Evolutionary conservation across 495 filamentous ascomycete genomes (phyloP).

Genomic region (Lasiosphaeria hispida): DNA sequence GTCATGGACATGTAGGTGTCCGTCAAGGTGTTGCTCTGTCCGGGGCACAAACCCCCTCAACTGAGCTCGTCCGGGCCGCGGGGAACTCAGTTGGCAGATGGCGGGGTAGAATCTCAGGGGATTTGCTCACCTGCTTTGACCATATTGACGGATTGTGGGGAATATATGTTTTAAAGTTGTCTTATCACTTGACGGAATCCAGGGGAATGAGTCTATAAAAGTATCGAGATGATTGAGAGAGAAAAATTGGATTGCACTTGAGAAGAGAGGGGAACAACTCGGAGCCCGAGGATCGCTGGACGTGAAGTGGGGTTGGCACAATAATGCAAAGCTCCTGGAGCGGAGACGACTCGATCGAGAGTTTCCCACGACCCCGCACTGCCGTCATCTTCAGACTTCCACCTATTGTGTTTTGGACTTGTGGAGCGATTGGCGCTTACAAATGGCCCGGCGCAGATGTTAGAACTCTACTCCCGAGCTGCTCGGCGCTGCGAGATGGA

Average conservation of each 20-base stretch:
- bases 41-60: conserved; percentile 21
- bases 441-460: background rate
- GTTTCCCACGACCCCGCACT: conserved; percentile 21
- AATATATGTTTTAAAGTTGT: background rate
- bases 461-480: no score
- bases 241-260: conserved; percentile 13
- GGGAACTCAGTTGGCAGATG: conserved; percentile 18
- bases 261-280: conserved; percentile 9
- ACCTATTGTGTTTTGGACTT: background rate
- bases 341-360: background rate
- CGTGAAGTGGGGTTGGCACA: conserved; percentile 20
- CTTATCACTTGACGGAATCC: background rate
- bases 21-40: conserved; percentile 29
- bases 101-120: conserved; percentile 28
- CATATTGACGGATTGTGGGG: conserved; percentile 60
- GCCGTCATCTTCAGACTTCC: conserved; percentile 10
- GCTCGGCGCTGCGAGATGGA: no score
- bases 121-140: conserved; percentile 84
- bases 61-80: conserved; percentile 10
- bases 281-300: conserved; percentile 24
- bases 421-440: background rate
- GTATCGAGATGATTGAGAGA: conserved; percentile 5
- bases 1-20: conserved; percentile 9
- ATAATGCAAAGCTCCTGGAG: conserved; percentile 12
- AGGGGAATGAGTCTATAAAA: background rate